Evolutionary conservation across 2,329 filamentous ascomycete genomes (phyloP).

Genomic region (Penicillium sp.): DNA sequence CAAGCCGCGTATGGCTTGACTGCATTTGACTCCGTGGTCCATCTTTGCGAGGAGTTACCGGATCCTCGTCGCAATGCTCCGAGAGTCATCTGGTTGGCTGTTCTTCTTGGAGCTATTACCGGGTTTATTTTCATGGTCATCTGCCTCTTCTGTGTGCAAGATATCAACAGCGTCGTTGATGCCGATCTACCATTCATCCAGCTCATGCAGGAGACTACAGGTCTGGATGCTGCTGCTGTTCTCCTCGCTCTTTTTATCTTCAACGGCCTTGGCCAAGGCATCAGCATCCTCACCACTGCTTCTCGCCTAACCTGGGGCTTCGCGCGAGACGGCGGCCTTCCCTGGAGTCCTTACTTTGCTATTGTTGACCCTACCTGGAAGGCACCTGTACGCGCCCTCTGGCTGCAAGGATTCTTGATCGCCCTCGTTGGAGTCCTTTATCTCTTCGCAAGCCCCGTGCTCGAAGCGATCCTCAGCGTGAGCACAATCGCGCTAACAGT

Average conservation of each 20-base stretch:
- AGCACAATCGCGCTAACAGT: slow-evolving; percentile 63
- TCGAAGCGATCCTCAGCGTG: slow-evolving; percentile 60
- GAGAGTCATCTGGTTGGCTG: slow-evolving; percentile 58
- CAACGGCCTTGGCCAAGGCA: slow-evolving; percentile 60
- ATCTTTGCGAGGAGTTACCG: slow-evolving; percentile 64
- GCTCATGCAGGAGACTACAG: slow-evolving; percentile 49
- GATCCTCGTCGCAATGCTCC: slow-evolving; percentile 57
- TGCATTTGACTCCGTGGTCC: slow-evolving; percentile 64
- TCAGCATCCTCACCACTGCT: slow-evolving; percentile 57
- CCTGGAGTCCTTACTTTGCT: slow-evolving; percentile 52
- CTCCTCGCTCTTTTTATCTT: slow-evolving; percentile 62
- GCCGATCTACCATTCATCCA: slow-evolving; percentile 57
- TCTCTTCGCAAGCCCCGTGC: slow-evolving; percentile 58
- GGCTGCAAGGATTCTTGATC: slow-evolving; percentile 56
- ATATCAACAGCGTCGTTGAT: slow-evolving; percentile 48
- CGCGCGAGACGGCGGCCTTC: slow-evolving; percentile 57
- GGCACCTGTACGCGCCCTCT: slow-evolving; percentile 58
- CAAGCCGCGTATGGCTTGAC: slow-evolving; percentile 63
- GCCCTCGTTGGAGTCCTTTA: slow-evolving; percentile 60
- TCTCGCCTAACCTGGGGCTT: slow-evolving; percentile 62
- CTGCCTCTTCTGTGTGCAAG: slow-evolving; percentile 58
- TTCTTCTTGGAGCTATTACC: slow-evolving; percentile 54
- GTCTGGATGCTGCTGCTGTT: slow-evolving; percentile 49
- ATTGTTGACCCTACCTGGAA: slow-evolving; percentile 56
- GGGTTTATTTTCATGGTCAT: slow-evolving; percentile 60